phyloP scores from a whole-genome alignment of 805 yeast genomes.

The Wickerhamomyces alni region DNA sequence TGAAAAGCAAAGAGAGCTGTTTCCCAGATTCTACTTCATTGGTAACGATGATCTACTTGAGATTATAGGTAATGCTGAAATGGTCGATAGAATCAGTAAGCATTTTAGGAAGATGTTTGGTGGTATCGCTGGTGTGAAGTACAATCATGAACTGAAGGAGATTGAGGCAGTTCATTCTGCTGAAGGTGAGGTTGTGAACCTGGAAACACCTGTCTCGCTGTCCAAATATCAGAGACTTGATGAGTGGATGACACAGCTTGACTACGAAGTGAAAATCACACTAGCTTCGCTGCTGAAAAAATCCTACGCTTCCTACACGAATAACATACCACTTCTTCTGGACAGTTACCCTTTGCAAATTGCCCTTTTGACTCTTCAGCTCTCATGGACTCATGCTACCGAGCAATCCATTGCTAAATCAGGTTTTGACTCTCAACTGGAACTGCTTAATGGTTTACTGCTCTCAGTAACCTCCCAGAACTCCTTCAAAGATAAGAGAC shows the following conservation, averaged over 20 bases:
- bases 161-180: constrained; percentile 51
- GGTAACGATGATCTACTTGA: constrained; percentile 90
- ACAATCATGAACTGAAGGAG: constrained; percentile 25
- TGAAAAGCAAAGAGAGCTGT: constrained; percentile 70
- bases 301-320: constrained; percentile 25
- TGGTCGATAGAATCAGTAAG: constrained; percentile 40
- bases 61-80: constrained; percentile 60
- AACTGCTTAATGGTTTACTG: constrained; percentile 5
- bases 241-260: constrained; percentile 61
- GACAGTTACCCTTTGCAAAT: constrained; percentile 49
- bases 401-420: constrained; percentile 25
- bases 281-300: constrained; percentile 31
- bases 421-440: constrained; percentile 17
- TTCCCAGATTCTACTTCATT: constrained; percentile 79
- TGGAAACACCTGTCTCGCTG: constrained; percentile 39
- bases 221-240: constrained; percentile 37
- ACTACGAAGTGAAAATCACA: constrained; percentile 43
- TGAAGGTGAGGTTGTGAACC: constrained; percentile 53
- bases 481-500: constrained; percentile 32
- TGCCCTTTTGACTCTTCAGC: constrained; percentile 45
- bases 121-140: constrained; percentile 45
- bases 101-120: constrained; percentile 69
- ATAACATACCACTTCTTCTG: constrained; percentile 29
- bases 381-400: constrained; percentile 44
- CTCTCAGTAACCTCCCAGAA: constrained; percentile 8